Evolutionary conservation across 768 basidiomycete genomes (phyloP).

Genomic region (Suillus luteus): DNA sequence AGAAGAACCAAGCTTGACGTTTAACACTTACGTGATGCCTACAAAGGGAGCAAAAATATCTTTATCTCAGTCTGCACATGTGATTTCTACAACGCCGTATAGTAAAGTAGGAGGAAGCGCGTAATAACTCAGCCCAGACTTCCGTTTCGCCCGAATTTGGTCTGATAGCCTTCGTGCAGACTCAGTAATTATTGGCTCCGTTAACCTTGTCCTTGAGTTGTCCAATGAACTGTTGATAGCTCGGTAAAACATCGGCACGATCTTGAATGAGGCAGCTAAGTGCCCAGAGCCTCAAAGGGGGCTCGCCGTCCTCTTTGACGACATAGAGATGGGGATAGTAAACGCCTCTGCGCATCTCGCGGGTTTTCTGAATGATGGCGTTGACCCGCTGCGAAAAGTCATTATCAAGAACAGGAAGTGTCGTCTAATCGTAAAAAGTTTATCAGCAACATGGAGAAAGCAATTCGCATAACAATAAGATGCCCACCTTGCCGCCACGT

Average conservation of each 20-base stretch:
- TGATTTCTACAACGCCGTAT: conserved; percentile 2
- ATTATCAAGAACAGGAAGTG: conserved; percentile 89
- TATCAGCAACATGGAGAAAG: conserved; percentile 8
- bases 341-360: conserved; percentile 90
- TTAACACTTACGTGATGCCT: not conserved
- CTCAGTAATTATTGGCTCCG: conserved; percentile 36
- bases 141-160: not conserved
- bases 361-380: conserved; percentile 89
- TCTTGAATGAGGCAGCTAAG: conserved; percentile 94
- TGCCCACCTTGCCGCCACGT: conserved; percentile 86
- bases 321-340: conserved; percentile 95
- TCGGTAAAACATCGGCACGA: conserved; percentile 90
- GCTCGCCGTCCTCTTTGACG: conserved; percentile 98
- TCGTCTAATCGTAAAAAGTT: conserved; percentile 52
- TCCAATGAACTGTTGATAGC: conserved; percentile 93
- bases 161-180: not conserved
- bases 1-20: not conserved
- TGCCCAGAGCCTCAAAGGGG: conserved; percentile 92
- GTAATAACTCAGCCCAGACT: conserved; percentile 10
- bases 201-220: conserved; percentile 83
- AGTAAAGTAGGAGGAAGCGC: not conserved
- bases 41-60: not conserved
- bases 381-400: conserved; percentile 95
- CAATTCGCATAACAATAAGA: conserved; percentile 1
- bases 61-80: conserved; percentile 1